Conservation (phyloP, 768 basidiomycete genomes). For the Omphalotus guepiniiformis region DNA sequence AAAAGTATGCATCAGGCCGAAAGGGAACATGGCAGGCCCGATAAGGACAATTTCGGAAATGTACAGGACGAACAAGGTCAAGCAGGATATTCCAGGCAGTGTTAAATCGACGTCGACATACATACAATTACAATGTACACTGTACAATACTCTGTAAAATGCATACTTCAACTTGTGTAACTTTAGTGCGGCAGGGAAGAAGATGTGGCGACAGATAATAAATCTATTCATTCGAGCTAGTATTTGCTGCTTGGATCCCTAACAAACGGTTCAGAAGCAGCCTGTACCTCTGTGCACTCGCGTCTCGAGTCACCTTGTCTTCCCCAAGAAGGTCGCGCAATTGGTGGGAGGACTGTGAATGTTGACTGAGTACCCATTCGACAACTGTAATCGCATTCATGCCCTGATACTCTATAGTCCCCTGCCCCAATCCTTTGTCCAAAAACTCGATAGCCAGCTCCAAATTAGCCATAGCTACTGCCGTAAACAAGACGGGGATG, state of each 20-base stretch:
- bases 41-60: conserved; percentile 33
- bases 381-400: neutral
- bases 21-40: conserved; percentile 36
- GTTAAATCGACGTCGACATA: conserved; percentile 20
- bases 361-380: neutral
- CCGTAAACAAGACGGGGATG: neutral
- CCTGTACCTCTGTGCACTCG: conserved; percentile 1
- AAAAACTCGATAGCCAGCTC: neutral
- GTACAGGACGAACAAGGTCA: conserved; percentile 17
- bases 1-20: conserved; percentile 28
- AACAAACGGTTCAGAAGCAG: neutral
- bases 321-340: neutral
- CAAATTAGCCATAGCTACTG: neutral
- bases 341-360: neutral
- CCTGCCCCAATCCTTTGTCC: neutral
- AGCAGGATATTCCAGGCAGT: conserved; percentile 36
- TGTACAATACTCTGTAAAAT: too few species aligned
- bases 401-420: neutral
- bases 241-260: conserved; percentile 1
- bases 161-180: too few species aligned
- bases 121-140: too few species aligned
- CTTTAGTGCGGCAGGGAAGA: too few species aligned
- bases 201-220: too few species aligned
- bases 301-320: neutral
- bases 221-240: neutral